A percentile compares a stretch with the other conserved stretches of the same genome.
Conservation (phyloP, 2,329 filamentous ascomycete genomes). For the Colletotrichum sojae region DNA sequence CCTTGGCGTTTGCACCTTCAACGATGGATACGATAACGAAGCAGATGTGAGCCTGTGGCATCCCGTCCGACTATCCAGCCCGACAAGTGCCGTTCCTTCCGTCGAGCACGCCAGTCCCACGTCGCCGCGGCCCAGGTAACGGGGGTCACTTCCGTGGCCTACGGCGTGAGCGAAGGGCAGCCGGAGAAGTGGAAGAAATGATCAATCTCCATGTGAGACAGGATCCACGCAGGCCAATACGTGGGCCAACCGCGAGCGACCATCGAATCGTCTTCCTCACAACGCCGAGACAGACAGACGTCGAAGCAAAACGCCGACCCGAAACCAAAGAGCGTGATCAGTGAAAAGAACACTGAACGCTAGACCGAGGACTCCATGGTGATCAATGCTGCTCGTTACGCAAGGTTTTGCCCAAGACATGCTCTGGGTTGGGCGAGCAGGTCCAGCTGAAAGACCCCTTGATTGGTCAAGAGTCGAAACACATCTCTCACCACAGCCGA, state of each 20-base stretch:
- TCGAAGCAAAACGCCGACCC: constrained; percentile 31
- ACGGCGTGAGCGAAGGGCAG: too few species aligned
- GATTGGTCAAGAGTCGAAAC: constrained; percentile 22
- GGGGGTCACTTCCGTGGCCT: too few species aligned
- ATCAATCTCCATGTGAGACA: constrained; percentile 13
- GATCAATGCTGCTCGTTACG: not conserved
- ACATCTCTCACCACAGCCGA: constrained; percentile 8
- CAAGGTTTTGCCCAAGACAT: constrained; percentile 21
- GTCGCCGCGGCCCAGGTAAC: too few species aligned
- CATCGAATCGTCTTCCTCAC: constrained; percentile 11
- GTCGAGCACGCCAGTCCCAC: too few species aligned
- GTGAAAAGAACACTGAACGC: too few species aligned
- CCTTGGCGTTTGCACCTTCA: too few species aligned
- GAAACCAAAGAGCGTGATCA: constrained; percentile 15
- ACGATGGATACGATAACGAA: too few species aligned
- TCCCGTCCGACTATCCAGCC: too few species aligned
- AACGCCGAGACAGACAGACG: constrained; percentile 25
- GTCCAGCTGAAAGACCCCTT: not conserved
- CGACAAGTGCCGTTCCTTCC: too few species aligned
- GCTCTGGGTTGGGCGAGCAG: constrained; percentile 4
- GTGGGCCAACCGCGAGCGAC: not conserved
- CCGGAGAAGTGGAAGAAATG: not conserved
- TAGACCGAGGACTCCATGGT: not conserved
- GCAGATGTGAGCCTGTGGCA: too few species aligned
- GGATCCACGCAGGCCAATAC: not conserved